These are phyloP conservation scores for Globisporangium okanoganense DNA, from an alignment of 352 stramenopile genomes.

Conservation along the genomic window DNA sequence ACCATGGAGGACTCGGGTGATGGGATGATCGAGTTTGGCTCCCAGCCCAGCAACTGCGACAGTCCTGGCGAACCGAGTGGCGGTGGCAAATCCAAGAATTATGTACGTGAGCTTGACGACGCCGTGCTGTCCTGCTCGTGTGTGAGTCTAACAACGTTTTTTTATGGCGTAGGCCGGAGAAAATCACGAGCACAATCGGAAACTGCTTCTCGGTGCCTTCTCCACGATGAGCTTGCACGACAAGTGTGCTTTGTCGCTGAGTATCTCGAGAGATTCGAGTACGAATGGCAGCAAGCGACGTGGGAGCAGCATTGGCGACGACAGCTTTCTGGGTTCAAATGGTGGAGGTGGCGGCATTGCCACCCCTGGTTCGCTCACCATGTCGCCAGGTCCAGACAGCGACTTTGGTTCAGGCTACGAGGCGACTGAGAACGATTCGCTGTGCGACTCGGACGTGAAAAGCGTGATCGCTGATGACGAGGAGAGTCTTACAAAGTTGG, in stretches of 20 bases:
- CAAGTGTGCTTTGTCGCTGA: constrained; percentile 81
- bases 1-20: constrained; percentile 4
- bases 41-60: constrained; percentile 30
- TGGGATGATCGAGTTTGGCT: constrained; percentile 9
- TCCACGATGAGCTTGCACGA: constrained; percentile 88
- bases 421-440: constrained; percentile 33
- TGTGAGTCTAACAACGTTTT: neutral
- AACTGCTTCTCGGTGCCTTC: constrained; percentile 78
- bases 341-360: constrained; percentile 17
- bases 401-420: constrained; percentile 23
- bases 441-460: constrained; percentile 74
- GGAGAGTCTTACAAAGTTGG: constrained; percentile 64
- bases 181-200: constrained; percentile 81
- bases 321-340: constrained; percentile 21
- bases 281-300: constrained; percentile 32
- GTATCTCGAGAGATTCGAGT: constrained; percentile 59
- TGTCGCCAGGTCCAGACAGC: constrained; percentile 12
- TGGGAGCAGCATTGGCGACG: constrained; percentile 59
- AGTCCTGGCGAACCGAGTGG: constrained; percentile 23
- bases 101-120: constrained; percentile 30
- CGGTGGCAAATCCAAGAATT: constrained; percentile 33
- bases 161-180: constrained; percentile 38
- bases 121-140: neutral
- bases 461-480: constrained; percentile 83
- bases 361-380: constrained; percentile 3